Base-by-base conservation (phyloP, 257 asterid species). In the Phtheirospermum japonicum region DNA sequence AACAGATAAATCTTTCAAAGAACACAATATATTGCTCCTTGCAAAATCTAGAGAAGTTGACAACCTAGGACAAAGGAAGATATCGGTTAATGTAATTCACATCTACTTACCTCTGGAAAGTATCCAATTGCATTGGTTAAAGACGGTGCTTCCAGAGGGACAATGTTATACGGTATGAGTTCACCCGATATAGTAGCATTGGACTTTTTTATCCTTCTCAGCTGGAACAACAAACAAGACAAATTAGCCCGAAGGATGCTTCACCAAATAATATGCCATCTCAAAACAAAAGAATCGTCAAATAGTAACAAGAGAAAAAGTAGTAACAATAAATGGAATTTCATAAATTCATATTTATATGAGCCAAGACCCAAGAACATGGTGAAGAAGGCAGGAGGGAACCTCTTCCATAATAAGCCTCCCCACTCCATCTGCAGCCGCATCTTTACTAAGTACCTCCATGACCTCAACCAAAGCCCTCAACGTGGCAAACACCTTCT, bases 401-500 rank as follows among this genome's bases (percentile, higher is more conserved):
- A 92, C 99, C 97, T 92, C 99, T 48, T 92, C 99, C 68, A 16
- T 77, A 57, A 92, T 85, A 50, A 76, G 87, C 78, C 83, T 79
- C 64, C 87, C 95, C 65, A 92, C 90, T 31, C 88, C 88, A 73
- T 74, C 88, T 20, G 94, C 81, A 46, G 88, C 70, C 28, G 80
- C 95, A 70, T 89, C 96, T 75, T 85, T 89, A 69, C 85, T 89
- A 36, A 92, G 86, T 63, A 70, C 76, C 74, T 89, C 97, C 99
- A 92, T 83, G 76, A 92, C 99, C 82, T 86, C 99, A 64, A 92
- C 83, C 76, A 92, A 75, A 65, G 99, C 99, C 83, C 90, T 87
- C 84, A 87, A 64, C 60, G 85, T 89, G 52, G 95, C 86, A 76
- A 86, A 82, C 48, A 87, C 94, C 77, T 77, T 83, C 72, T 59